Base-by-base conservation (phyloP, 2,329 filamentous ascomycete species). In the Aspergillus bombycis region DNA sequence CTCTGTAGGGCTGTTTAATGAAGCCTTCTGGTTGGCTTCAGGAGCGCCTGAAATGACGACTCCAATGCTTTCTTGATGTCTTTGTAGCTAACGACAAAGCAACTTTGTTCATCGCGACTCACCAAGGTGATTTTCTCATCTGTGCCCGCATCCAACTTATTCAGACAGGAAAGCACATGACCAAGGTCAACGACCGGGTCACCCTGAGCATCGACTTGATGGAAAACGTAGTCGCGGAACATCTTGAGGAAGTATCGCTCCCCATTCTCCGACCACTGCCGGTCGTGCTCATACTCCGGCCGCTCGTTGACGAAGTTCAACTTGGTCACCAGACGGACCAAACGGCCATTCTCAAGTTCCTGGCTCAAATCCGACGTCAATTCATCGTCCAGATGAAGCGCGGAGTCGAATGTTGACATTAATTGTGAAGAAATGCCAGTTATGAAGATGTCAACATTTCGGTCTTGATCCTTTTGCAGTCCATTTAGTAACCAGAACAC, bases 141-240 rank as follows among this genome's bases (percentile, higher is more conserved):
- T 2, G 87, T 88, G 0, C 94, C 95, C 0, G 93, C 92, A 78
- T 99, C 95, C 59, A 99, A 83, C 76, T 97, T 97, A 80, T 96
- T 97, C 69, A 99, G 80, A 73, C 91, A 94, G 30, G 86, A 87
- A 53, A 99, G 78, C 67, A 98, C 92, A 79, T 98, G 94, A 3
- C 91, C 94, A 62, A 97, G 82, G 74, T 97, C 92, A 6, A 96
- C 84, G 1, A 94, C 90, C 0, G 95, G 91, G 59, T 91, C 90
- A 16, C 93, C 93, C 62, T 92, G 88, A 34, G 87, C 86, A 75
- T 98, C 93, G 14, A 97, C 93, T 73, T 96, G 94, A 77, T 99
- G 95, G 80, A 98, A 99, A 46, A 97, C 92, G 72, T 96, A 98
- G 79, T 99, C 95, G 57, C 95, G 88, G 83, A 98, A 98, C 10